phyloP scores from a whole-genome alignment of 805 yeast genomes.

The Saccharomyces eubayanus region DNA sequence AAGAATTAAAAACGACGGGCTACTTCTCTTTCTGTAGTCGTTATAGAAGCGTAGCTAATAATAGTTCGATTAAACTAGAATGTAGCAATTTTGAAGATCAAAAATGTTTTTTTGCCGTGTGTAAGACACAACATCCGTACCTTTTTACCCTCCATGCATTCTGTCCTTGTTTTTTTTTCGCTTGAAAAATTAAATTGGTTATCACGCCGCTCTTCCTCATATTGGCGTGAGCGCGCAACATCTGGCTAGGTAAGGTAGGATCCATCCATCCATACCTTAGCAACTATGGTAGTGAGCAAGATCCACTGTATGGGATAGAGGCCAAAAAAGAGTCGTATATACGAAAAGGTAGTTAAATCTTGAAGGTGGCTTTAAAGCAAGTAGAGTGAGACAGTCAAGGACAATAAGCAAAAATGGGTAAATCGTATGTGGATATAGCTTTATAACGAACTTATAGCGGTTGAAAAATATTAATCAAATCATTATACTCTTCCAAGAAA shows the following conservation, averaged over 20 bases:
- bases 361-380: not conserved
- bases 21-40: too few species aligned
- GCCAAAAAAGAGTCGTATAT: not conserved
- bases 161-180: not conserved
- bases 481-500: not conserved
- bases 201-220: not conserved
- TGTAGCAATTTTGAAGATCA: too few species aligned
- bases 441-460: not conserved
- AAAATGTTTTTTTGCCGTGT: not conserved
- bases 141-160: not conserved
- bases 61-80: too few species aligned
- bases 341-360: not conserved
- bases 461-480: not conserved
- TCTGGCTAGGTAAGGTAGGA: not conserved
- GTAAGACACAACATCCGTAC: not conserved
- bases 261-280: not conserved
- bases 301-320: not conserved
- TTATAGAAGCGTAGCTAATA: too few species aligned
- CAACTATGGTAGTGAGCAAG: not conserved
- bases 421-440: slow-evolving; percentile 29
- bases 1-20: not conserved
- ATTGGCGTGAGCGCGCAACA: not conserved
- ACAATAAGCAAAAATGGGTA: slow-evolving; percentile 34
- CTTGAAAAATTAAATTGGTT: not conserved
- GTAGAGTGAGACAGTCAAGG: slow-evolving; percentile 20